Evolutionary conservation across 2,329 filamentous ascomycete genomes (phyloP).

Genomic region (Penicillium sp.): DNA sequence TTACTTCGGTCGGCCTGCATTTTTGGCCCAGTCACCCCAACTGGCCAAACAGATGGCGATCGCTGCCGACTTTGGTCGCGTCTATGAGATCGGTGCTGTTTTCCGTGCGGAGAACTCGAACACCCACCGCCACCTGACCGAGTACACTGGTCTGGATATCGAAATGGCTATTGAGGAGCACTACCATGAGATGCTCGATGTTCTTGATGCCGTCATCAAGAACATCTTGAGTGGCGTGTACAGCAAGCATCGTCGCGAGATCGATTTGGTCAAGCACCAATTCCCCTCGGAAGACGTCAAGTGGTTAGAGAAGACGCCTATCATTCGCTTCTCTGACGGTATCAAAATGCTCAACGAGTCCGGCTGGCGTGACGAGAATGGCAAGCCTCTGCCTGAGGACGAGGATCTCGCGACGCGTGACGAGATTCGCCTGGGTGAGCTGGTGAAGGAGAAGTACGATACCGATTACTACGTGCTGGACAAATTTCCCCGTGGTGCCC

Average conservation of each 20-base stretch:
- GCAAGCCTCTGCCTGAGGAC: constrained; percentile 64
- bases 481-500: constrained; percentile 80
- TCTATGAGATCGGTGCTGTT: constrained; percentile 86
- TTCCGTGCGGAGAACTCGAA: constrained; percentile 96
- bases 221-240: constrained; percentile 72
- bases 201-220: constrained; percentile 79
- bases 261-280: constrained; percentile 75
- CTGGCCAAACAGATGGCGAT: constrained; percentile 91
- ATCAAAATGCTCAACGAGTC: constrained; percentile 76
- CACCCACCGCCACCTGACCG: constrained; percentile 88
- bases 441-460: constrained; percentile 80
- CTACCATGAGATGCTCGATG: constrained; percentile 80
- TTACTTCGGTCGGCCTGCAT: constrained; percentile 84
- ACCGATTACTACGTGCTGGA: constrained; percentile 94
- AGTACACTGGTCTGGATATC: constrained; percentile 88
- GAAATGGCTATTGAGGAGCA: constrained; percentile 89
- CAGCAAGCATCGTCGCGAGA: constrained; percentile 64
- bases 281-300: constrained; percentile 85
- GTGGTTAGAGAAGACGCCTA: constrained; percentile 79
- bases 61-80: constrained; percentile 80
- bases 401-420: constrained; percentile 83
- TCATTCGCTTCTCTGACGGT: constrained; percentile 75
- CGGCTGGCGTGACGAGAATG: constrained; percentile 73
- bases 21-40: constrained; percentile 87
- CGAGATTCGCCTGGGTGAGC: constrained; percentile 78